Percentiles rank a stretch among this genome's conserved stretches.
These are phyloP conservation scores for Acer campestre DNA, from an alignment of 345 rosid species.

Conservation along the genomic window DNA sequence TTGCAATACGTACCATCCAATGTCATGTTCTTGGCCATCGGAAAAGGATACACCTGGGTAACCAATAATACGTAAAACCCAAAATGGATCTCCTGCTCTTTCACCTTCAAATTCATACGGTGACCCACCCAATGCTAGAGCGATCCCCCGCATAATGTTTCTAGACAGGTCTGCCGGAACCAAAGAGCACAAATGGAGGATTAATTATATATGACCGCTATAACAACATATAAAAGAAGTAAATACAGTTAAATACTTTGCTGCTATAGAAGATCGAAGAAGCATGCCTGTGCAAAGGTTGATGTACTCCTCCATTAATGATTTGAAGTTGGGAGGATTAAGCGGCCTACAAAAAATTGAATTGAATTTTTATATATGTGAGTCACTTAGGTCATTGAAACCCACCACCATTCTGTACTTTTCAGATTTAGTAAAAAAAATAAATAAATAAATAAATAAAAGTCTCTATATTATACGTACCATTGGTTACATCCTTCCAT, in stretches of 20 bases:
- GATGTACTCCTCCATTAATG: constrained; percentile 67
- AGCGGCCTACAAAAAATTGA: constrained; percentile 59
- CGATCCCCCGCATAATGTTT: constrained; percentile 74
- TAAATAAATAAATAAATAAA: not conserved
- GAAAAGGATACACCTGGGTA: constrained; percentile 57
- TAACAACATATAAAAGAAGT: not conserved
- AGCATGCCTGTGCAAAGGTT: constrained; percentile 66
- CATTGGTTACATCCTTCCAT: constrained; percentile 89
- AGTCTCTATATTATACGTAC: constrained; percentile 35
- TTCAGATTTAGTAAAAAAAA: no score
- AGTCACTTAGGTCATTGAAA: no score
- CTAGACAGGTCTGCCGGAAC: constrained; percentile 59
- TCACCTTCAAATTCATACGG: constrained; percentile 73
- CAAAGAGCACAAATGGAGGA: not conserved
- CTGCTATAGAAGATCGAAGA: not conserved
- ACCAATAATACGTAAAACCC: constrained; percentile 83
- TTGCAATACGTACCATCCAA: constrained; percentile 64
- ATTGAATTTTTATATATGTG: no score
- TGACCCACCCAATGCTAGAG: constrained; percentile 69
- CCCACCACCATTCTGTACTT: no score
- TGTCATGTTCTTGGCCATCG: constrained; percentile 44
- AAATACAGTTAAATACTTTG: not conserved
- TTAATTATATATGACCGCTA: no score
- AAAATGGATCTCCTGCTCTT: constrained; percentile 80
- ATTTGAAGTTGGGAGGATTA: constrained; percentile 54